Conservation (phyloP, 2,329 filamentous ascomycete genomes). For the Penicillium sp. region DNA sequence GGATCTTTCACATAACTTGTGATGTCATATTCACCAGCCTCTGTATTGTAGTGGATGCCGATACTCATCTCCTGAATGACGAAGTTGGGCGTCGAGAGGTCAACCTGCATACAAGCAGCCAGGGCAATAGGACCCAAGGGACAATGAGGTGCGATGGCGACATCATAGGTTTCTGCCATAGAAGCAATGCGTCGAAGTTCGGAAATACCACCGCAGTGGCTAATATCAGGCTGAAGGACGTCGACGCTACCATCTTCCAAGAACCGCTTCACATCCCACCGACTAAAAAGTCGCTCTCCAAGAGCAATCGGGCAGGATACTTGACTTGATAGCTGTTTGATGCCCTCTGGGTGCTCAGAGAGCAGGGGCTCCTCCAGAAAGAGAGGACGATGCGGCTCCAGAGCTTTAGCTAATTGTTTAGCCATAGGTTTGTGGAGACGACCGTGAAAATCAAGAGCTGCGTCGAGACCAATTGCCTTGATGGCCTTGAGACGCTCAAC, state of each 20-base stretch:
- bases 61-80: conserved; percentile 78
- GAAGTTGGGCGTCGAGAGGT: conserved; percentile 65
- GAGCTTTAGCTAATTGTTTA: conserved; percentile 69
- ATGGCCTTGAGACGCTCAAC: conserved; percentile 71
- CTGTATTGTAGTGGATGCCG: conserved; percentile 76
- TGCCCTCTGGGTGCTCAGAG: conserved; percentile 69
- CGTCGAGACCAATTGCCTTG: conserved; percentile 71
- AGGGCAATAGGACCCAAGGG: conserved; percentile 74
- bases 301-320: conserved; percentile 70
- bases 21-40: conserved; percentile 65
- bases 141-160: conserved; percentile 74
- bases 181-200: conserved; percentile 71
- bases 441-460: conserved; percentile 77
- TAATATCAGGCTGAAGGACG: conserved; percentile 73
- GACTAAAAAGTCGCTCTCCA: conserved; percentile 71
- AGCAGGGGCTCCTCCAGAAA: conserved; percentile 77
- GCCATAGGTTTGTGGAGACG: conserved; percentile 80
- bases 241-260: conserved; percentile 71
- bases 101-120: conserved; percentile 72
- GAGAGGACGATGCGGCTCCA: conserved; percentile 71
- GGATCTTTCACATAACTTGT: conserved; percentile 69
- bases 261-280: conserved; percentile 76
- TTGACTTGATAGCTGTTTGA: conserved; percentile 62
- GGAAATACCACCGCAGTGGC: conserved; percentile 73
- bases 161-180: conserved; percentile 75